Percentiles rank a stretch among this genome's conserved stretches.
Evolutionary conservation across 495 filamentous ascomycete species (phyloP).

Genomic region (Daldinia vernicosa): DNA sequence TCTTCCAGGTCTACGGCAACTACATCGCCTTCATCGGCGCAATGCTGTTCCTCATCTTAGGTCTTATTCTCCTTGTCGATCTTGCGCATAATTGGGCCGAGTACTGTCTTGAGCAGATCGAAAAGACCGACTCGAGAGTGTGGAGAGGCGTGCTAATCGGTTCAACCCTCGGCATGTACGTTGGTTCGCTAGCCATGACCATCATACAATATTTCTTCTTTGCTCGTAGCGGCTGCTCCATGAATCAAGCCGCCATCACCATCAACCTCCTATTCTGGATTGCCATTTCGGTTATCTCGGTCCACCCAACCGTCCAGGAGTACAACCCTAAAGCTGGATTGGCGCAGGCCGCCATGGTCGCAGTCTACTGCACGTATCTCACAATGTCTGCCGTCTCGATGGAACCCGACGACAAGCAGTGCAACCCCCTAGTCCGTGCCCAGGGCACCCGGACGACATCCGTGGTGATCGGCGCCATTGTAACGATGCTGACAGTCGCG

Average conservation of each 20-base stretch:
- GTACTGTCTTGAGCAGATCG: constrained; percentile 92
- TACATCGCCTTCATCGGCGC: constrained; percentile 89
- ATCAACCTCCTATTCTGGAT: constrained; percentile 89
- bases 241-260: constrained; percentile 86
- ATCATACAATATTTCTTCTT: constrained; percentile 98
- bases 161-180: constrained; percentile 93
- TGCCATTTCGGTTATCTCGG: constrained; percentile 80
- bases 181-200: constrained; percentile 89
- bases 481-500: constrained; percentile 95
- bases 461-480: constrained; percentile 88
- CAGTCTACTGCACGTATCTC: constrained; percentile 97
- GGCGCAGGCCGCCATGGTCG: constrained; percentile 96
- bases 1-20: constrained; percentile 96
- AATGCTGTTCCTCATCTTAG: constrained; percentile 92
- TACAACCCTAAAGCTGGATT: constrained; percentile 92
- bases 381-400: constrained; percentile 98
- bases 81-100: constrained; percentile 98
- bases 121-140: constrained; percentile 80
- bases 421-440: constrained; percentile 91
- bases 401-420: constrained; percentile 94
- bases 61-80: constrained; percentile 91
- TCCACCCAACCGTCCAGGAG: constrained; percentile 90
- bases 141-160: constrained; percentile 91
- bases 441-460: constrained; percentile 89
- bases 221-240: constrained; percentile 79